Base-by-base conservation (phyloP, 2,329 filamentous ascomycete species). In the Fusarium gaditjirri region DNA sequence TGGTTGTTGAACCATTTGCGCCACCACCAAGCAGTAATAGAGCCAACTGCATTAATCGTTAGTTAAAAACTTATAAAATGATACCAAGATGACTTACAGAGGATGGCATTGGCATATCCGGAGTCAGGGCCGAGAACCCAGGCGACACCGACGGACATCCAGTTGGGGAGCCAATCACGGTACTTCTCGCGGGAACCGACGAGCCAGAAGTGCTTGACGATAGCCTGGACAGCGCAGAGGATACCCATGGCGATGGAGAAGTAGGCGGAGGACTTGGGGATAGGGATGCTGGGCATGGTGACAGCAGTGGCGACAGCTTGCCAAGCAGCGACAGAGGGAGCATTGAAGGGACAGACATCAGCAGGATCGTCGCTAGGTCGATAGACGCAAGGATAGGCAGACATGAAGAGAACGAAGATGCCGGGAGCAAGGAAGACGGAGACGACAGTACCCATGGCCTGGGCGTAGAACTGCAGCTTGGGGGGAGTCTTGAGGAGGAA, bases 331-430 rank as follows among this genome's bases (percentile, higher is more conserved):
- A 92, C 90, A 5, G 89, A 91, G 7, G 91, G 91, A 3, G 88
- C 88, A 13, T 79, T 76, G 81, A 93, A 93, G 36, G 87, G 81
- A 77, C 91, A 93, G 16, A 69, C 17, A 13, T 65, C 64, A 8
- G 62, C 52, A 1, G 74, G 74, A 1, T 83, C 81, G 9, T 84
- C 81, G 27, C 86, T 83, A 65, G 76, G 71, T 12, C 86, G 82
- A 77, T 89, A 86, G 72, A 93, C 90, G 77, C 91, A 93, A 2
- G 90, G 91, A 78, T 93, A 93, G 1, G 91, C 91, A 9, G 86
- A 85, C 69, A 89, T 86, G 83, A 92, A 92, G 47, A 92, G 86
- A 38, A 92, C 87, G 76, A 92, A 93, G 73, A 93, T 86, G 14
- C 88, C 90, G 2, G 90, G 90, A 0, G 90, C 89, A 17, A 93